A percentile compares a stretch with the other conserved stretches of the same genome.
phyloP scores from a whole-genome alignment of 1,139 yeast species.

The Hansenula anomala region DNA sequence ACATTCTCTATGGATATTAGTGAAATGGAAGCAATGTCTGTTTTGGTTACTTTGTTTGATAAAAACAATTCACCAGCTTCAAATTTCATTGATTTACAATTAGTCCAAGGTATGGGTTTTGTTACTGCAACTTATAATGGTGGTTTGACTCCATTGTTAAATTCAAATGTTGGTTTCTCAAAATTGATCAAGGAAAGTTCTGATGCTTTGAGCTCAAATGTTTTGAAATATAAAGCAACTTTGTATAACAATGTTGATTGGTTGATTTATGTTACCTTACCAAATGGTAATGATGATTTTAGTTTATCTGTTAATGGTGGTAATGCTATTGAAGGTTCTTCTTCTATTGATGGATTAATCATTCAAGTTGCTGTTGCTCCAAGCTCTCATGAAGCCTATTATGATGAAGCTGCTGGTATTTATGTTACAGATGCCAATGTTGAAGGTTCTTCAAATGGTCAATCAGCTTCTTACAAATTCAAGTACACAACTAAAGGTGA shows the following conservation, averaged over 20 bases:
- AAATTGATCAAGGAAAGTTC: slow-evolving; percentile 41
- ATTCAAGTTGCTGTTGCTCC: slow-evolving; percentile 62
- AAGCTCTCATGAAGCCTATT: slow-evolving; percentile 37
- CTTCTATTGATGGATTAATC: slow-evolving; percentile 47
- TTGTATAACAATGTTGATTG: slow-evolving; percentile 49
- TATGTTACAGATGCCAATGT: slow-evolving; percentile 40
- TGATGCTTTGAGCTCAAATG: slow-evolving; percentile 32
- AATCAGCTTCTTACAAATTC: slow-evolving; percentile 47
- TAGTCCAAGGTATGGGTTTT: slow-evolving; percentile 78
- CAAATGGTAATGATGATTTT: slow-evolving; percentile 34
- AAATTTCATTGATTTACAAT: slow-evolving; percentile 32
- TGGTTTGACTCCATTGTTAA: slow-evolving; percentile 46
- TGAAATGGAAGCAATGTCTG: slow-evolving; percentile 55
- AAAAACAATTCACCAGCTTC: slow-evolving; percentile 22
- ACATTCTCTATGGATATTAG: slow-evolving; percentile 36
- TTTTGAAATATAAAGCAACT: slow-evolving; percentile 52
- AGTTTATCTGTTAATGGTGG: slow-evolving; percentile 33
- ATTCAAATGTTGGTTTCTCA: slow-evolving; percentile 49
- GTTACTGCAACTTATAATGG: slow-evolving; percentile 62
- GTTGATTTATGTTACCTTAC: slow-evolving; percentile 55
- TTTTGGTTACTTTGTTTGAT: slow-evolving; percentile 41
- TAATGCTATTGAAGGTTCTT: slow-evolving; percentile 37
- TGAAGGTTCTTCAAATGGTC: slow-evolving; percentile 30
- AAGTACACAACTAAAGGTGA: slow-evolving; percentile 48
- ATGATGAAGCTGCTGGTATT: slow-evolving; percentile 61